Evolutionary conservation across 257 asterid genomes (phyloP).

Genomic region (Dorcoceras hygrometricum): DNA sequence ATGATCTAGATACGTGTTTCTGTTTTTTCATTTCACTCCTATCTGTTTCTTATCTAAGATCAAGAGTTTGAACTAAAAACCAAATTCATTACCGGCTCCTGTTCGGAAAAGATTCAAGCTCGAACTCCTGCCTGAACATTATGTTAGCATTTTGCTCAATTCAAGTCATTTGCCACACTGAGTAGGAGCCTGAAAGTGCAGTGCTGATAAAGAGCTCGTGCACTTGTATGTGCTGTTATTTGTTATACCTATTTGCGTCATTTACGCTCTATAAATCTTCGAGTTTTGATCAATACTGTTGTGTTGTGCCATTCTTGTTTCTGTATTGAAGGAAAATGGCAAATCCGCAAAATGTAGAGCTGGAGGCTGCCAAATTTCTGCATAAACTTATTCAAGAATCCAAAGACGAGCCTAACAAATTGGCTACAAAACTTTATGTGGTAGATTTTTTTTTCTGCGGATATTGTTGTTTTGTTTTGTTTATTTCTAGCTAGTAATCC

Average conservation of each 20-base stretch:
- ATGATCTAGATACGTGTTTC: neutral
- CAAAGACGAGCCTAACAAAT: constrained; percentile 89
- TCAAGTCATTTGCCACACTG: neutral
- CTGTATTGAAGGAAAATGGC: constrained; percentile 48
- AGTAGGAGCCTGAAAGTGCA: neutral
- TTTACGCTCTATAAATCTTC: neutral
- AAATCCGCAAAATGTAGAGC: constrained; percentile 81
- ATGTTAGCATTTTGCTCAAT: neutral
- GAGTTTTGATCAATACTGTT: neutral
- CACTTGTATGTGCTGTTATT: neutral
- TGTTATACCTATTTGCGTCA: neutral
- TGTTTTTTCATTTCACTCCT: neutral
- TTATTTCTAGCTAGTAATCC: constrained; percentile 17
- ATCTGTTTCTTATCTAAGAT: neutral
- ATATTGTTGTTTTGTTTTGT: neutral
- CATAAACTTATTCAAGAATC: constrained; percentile 98
- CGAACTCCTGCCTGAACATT: neutral
- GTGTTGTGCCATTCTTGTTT: neutral
- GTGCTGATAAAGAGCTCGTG: neutral
- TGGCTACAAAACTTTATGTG: constrained; percentile 98
- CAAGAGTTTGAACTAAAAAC: too few relatives aligned
- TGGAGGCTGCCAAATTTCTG: constrained; percentile 97
- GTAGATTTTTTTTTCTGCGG: constrained; percentile 34
- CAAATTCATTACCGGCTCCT: too few relatives aligned
- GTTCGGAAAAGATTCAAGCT: neutral